Base-by-base conservation (phyloP, 208 protist genomes). In the Trypanosoma conorhini region DNA sequence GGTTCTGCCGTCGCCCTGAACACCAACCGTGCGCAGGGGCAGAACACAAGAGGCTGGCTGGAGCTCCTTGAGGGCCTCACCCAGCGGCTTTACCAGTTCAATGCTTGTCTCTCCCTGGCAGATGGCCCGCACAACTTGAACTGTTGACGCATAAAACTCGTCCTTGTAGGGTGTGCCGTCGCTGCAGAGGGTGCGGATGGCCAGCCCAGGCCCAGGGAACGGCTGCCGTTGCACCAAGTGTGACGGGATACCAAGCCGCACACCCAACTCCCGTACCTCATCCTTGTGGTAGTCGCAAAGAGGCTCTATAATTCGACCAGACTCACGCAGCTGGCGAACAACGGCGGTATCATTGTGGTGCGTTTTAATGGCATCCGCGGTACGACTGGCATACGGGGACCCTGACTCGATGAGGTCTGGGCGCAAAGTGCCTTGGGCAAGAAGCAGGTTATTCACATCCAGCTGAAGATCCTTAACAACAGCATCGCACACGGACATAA, bases 301-400 rank as follows among this genome's bases (percentile, higher is more conserved):
- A 21, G 98, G 98, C 79, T 99, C 98, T 62, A 99, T 95, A 46
- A 99, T 98, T 64, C 87, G 75, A 28, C 98, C 98, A 9, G 83
- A 82, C 33, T 96, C 85, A 68, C 98, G 86, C 50, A 99, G 85
- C 56, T 89, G 60, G 9, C 97, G 89, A 33, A 99, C 97, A 21
- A 99, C 80, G 19, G 89, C 88, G 9, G 97, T 99, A 77, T 99
- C 98, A 79, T 99, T 99, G 85, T 99, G 98, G 73, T 99, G 98
- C 38, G 97, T 99, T 83, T 99, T 99, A 81, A 99, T 99, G 19
- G 93, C 93, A 64, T 98, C 93, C 5, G 97, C 94, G 31, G 85
- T 85, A 19, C 67, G 83, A 50, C 90, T 92, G 17, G 91, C 93
- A 51, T 96, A 87, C 22, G 74, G 52, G n/a, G 88, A 94, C 24